Evolutionary conservation across 768 basidiomycete species (phyloP), one percentile per base, ranked within the genome.

Genomic region (Piloderma croceum): DNA sequence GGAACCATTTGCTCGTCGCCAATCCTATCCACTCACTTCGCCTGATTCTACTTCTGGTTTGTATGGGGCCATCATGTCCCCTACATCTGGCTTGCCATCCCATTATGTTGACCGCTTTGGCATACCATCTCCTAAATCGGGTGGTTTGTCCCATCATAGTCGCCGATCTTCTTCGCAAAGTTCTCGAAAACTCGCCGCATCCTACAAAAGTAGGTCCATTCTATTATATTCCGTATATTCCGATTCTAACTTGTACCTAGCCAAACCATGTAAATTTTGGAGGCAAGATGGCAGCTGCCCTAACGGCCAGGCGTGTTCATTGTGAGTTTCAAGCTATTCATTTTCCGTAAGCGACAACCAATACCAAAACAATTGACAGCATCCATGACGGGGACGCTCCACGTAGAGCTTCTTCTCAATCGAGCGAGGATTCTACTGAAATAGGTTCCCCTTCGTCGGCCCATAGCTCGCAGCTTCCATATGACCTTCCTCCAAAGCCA

Each of bases 231-330:
- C 39, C 18, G 15, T 7, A 15, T 27, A 27, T 23, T 17, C 19
- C 31, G 36, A 13, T 10, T 25, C 39, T 22, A 23, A 31, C 38
- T 39, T 22, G 21, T 25, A 4, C 18, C n/a, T 38, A 81, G 79
- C 78, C 1, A 81, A 81, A 43, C 73, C 71, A 20, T 82, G 79
- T 58, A 77, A 72, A 53, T 81, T 74, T 52, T 77, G 65, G 50
- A 60, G 59, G 20, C 47, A 57, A 2, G 70, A 65, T 24, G 69
- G 65, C 13, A 58, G 59, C 19, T 82, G 79, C 51, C 69, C 74
- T 1, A 73, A 67, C 46, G 79, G 78, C 9, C 65, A 64, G 39
- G 63, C 59, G 15, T 82, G 79, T 46, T 79, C 75, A 21, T 82
- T 81, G 79, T 80, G 35, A 58, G 79, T 61, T 36, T 21, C 24